phyloP scores from a whole-genome alignment of 768 basidiomycete species.

The Trametes maxima region DNA sequence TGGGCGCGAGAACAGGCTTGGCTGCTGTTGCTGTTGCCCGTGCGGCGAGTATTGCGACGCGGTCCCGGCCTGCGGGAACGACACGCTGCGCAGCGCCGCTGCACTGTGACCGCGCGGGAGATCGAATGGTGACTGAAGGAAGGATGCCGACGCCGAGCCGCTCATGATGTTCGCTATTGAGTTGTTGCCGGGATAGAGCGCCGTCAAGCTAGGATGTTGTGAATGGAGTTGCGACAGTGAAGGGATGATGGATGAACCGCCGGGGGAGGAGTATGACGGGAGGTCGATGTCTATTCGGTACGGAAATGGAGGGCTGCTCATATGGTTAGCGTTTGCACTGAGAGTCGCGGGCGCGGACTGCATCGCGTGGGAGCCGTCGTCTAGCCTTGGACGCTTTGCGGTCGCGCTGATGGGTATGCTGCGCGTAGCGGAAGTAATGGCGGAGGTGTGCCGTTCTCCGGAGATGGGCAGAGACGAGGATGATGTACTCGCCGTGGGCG shows the following conservation, averaged over 20 bases:
- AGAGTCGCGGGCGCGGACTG: conserved; percentile 21
- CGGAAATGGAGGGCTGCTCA: conserved; percentile 25
- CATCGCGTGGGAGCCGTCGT: conserved; percentile 20
- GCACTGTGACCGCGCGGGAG: conserved; percentile 9
- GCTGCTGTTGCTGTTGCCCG: conserved; percentile 21
- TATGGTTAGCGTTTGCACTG: conserved; percentile 17
- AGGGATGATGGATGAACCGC: conserved; percentile 10
- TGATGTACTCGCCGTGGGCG: conserved; percentile 20
- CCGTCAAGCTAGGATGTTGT: conserved; percentile 20
- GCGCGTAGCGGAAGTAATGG: conserved; percentile 22
- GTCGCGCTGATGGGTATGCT: conserved; percentile 19
- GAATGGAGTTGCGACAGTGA: conserved; percentile 25
- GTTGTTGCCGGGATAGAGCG: conserved; percentile 6
- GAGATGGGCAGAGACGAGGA: conserved; percentile 31
- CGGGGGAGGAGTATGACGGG: conserved; percentile 21
- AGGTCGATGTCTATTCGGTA: conserved; percentile 34
- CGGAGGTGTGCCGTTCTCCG: conserved; percentile 31
- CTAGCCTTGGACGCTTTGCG: conserved; percentile 28
- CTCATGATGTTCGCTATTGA: conserved; percentile 20
- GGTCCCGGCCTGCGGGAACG: conserved; percentile 19
- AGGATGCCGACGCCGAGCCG: conserved; percentile 11
- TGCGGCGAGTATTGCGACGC: conserved; percentile 19
- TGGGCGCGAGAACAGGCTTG: conserved; percentile 13
- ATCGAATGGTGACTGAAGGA: conserved; percentile 23
- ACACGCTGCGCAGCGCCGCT: conserved; percentile 19